Evolutionary conservation across 139 green algal species (phyloP).

Genomic region (Chlamydomonas sp.): DNA sequence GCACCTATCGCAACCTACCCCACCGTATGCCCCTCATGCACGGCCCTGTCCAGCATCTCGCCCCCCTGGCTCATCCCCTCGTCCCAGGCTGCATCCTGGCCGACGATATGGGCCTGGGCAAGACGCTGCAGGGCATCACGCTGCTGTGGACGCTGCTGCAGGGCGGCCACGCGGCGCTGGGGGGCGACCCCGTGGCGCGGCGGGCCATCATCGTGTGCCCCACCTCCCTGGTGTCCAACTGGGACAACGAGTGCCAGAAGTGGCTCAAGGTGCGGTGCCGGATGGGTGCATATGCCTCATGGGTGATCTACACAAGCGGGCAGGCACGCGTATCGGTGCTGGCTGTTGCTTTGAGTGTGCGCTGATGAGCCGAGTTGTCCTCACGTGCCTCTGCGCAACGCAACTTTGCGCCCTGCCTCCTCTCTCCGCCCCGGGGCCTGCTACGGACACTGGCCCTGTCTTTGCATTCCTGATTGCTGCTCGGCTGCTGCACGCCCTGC

Average conservation of each 20-base stretch:
- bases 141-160: slow-evolving; percentile 96
- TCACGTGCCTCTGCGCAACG: too few relatives aligned
- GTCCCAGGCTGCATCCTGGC: slow-evolving; percentile 91
- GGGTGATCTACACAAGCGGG: neutral
- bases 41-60: neutral
- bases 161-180: slow-evolving; percentile 66
- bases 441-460: too few relatives aligned
- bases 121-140: slow-evolving; percentile 92
- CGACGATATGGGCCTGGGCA: slow-evolving; percentile 94
- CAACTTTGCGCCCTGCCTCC: too few relatives aligned
- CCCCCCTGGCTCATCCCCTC: too few relatives aligned
- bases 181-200: slow-evolving; percentile 77
- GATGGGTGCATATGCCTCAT: neutral
- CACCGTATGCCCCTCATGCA: neutral
- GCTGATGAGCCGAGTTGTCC: neutral
- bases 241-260: slow-evolving; percentile 95
- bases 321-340: neutral
- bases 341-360: neutral
- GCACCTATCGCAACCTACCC: neutral
- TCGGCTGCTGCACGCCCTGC: too few relatives aligned
- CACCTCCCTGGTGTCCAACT: slow-evolving; percentile 97
- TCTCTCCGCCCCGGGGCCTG: too few relatives aligned
- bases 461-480: too few relatives aligned
- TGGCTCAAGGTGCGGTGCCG: slow-evolving; percentile 82
- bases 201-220: slow-evolving; percentile 97